phyloP scores from a whole-genome alignment of 2,329 filamentous ascomycete genomes.

The Fusarium dlaminii region DNA sequence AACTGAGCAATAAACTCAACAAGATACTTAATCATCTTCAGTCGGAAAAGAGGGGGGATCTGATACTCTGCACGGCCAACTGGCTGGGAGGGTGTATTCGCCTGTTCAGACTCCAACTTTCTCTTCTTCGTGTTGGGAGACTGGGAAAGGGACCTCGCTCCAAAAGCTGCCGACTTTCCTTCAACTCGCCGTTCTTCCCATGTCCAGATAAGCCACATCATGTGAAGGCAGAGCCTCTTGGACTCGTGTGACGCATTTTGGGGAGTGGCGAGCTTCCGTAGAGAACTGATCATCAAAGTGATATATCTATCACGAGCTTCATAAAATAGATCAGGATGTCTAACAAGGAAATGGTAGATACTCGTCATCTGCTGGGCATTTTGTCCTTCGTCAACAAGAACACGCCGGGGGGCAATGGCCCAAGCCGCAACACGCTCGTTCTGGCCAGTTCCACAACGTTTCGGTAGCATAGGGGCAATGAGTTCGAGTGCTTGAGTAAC shows the following conservation, averaged over 20 bases:
- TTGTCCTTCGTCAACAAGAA: slow-evolving; percentile 91
- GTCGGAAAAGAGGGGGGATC: slow-evolving; percentile 72
- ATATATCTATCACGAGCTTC: slow-evolving; percentile 93
- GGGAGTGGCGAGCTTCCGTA: slow-evolving; percentile 86
- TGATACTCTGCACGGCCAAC: slow-evolving; percentile 71
- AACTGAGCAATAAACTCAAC: slow-evolving; percentile 94
- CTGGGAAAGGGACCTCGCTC: slow-evolving; percentile 60
- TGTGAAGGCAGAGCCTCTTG: slow-evolving; percentile 88
- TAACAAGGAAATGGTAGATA: slow-evolving; percentile 96
- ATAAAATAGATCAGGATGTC: slow-evolving; percentile 92
- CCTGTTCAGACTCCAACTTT: slow-evolving; percentile 73
- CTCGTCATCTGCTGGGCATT: slow-evolving; percentile 96
- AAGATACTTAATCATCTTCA: slow-evolving; percentile 91
- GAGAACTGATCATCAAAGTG: slow-evolving; percentile 84
- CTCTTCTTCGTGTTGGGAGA: slow-evolving; percentile 81
- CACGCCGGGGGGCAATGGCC: slow-evolving; percentile 89
- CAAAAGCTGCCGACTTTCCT: slow-evolving; percentile 52
- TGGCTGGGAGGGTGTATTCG: slow-evolving; percentile 62
- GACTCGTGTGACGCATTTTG: slow-evolving; percentile 89
- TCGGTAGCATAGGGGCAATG: slow-evolving; percentile 91
- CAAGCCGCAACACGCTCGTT: slow-evolving; percentile 83
- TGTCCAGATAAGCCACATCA: slow-evolving; percentile 89
- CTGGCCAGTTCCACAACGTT: slow-evolving; percentile 74
- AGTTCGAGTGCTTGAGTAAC: slow-evolving; percentile 95
- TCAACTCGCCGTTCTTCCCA: slow-evolving; percentile 90